Conservation (phyloP, 805 yeast genomes). For the Candida manassasensis region DNA sequence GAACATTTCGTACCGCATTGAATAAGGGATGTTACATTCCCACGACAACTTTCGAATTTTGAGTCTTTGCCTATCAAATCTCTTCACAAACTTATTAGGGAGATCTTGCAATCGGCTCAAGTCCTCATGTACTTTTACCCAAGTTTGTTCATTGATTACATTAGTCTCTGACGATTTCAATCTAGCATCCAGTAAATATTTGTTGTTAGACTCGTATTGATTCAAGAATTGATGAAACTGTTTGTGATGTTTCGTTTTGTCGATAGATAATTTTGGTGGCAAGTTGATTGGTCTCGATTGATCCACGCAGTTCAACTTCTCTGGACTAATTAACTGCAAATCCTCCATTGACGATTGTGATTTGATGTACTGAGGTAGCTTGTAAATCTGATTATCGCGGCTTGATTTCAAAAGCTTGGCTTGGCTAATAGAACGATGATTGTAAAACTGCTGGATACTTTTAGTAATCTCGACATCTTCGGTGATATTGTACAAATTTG, state of each 20-base stretch:
- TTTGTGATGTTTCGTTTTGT: slow-evolving; percentile 50
- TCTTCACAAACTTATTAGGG: slow-evolving; percentile 20
- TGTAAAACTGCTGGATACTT: slow-evolving; percentile 34
- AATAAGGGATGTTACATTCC: slow-evolving; percentile 30
- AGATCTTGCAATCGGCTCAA: slow-evolving; percentile 10
- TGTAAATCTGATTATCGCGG: slow-evolving; percentile 30
- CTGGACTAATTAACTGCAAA: slow-evolving; percentile 53
- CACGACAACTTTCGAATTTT: slow-evolving; percentile 30
- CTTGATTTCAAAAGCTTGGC: slow-evolving; percentile 27
- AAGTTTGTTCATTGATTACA: slow-evolving; percentile 19
- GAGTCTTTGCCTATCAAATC: slow-evolving; percentile 24
- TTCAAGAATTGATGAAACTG: slow-evolving; percentile 47
- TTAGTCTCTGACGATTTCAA: slow-evolving; percentile 14
- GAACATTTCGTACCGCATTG: slow-evolving; percentile 24
- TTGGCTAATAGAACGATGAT: slow-evolving; percentile 30
- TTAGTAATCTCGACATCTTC: slow-evolving; percentile 32
- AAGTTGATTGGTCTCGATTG: slow-evolving; percentile 67
- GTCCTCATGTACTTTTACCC: slow-evolving; percentile 21
- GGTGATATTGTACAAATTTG: slow-evolving; percentile 10
- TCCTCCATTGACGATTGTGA: slow-evolving; percentile 52
- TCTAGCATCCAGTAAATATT: slow-evolving; percentile 19
- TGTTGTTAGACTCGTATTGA: slow-evolving; percentile 28
- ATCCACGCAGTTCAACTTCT: slow-evolving; percentile 50
- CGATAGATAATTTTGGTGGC: slow-evolving; percentile 58
- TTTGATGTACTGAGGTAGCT: slow-evolving; percentile 34